phyloP scores from a whole-genome alignment of 2,329 filamentous ascomycete species.

The Alternaria sp. region DNA sequence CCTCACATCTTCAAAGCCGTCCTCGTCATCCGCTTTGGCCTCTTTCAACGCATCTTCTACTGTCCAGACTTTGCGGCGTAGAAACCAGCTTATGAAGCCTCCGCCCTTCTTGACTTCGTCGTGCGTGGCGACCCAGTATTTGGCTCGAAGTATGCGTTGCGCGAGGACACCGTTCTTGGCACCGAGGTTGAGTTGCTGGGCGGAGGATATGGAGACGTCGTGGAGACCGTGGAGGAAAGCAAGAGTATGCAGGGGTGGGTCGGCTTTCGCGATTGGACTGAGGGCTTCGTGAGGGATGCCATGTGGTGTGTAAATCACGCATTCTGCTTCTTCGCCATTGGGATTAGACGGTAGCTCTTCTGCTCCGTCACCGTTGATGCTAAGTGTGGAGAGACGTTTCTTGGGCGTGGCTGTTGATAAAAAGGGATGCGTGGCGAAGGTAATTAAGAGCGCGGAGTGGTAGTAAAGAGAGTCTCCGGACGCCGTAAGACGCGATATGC shows the following conservation, averaged over 20 bases:
- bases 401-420: slow-evolving; percentile 37
- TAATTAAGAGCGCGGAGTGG: slow-evolving; percentile 65
- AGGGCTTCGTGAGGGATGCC: slow-evolving; percentile 63
- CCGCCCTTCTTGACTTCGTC: slow-evolving; percentile 69
- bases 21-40: slow-evolving; percentile 56
- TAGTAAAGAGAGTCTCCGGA: slow-evolving; percentile 65
- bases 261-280: slow-evolving; percentile 53
- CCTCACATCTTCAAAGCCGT: slow-evolving; percentile 31
- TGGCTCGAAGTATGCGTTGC: slow-evolving; percentile 61
- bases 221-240: slow-evolving; percentile 71
- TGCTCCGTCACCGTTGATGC: slow-evolving; percentile 43
- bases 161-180: slow-evolving; percentile 68
- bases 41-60: slow-evolving; percentile 60
- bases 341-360: slow-evolving; percentile 25
- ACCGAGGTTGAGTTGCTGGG: slow-evolving; percentile 70
- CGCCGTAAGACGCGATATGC: slow-evolving; percentile 65
- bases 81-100: slow-evolving; percentile 63
- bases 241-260: slow-evolving; percentile 61
- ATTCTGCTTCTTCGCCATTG: slow-evolving; percentile 56
- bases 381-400: slow-evolving; percentile 42
- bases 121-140: slow-evolving; percentile 72
- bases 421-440: slow-evolving; percentile 57
- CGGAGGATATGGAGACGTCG: slow-evolving; percentile 62
- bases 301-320: slow-evolving; percentile 71
- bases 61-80: slow-evolving; percentile 55